Base-by-base conservation (phyloP, 1,284 basidiomycete genomes). In the Cystobasidium pallidum region DNA sequence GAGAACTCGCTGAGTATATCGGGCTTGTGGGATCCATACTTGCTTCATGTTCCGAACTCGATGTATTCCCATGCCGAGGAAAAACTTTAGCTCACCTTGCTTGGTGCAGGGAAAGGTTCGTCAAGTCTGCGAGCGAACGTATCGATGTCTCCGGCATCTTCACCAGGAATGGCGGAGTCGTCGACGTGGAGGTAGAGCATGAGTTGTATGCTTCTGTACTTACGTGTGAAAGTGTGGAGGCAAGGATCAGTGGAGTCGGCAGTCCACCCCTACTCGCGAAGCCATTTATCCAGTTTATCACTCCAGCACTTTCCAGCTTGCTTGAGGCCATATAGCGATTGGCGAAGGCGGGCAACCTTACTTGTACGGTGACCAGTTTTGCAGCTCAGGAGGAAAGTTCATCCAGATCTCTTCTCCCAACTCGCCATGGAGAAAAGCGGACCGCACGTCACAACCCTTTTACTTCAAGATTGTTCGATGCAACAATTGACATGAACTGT, bases 1-100 rank as follows among this genome's bases (percentile, higher is more conserved):
- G 6, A 49, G 70, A 3, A 52, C 43, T 21, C 45, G 47, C 24
- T 84, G 67, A 57, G 84, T 84, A 74, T 24, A 75, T 45, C 79
- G 81, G 81, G 6, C 82, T 79, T 75, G 75, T 77, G 28, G 76
- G 70, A 67, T 80, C 76, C 3, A 78, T 68, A n/a, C 76, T 75
- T 32, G 68, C 59, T 54, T 15, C 28, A 72, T 21, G 15, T 28
- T n/a, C 24, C 52, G 13, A 62, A 43, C 41, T 4, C 67, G 58
- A 28, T 55, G 13, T 45, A 76, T 45, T 36, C 73, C 45, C 19
- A 75, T 34, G 0, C 75, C 68, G 0, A 75, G 43, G 3, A 77
- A 63, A 39, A 74, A 64, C 19, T 64, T 55, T 21, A 66, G 49
- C 0, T 54, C 32, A 17, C 76, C 75, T 26, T 75, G 58, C 26